Evolutionary conservation across 768 basidiomycete species (phyloP).

Genomic region (Boletus tylopilopsis): DNA sequence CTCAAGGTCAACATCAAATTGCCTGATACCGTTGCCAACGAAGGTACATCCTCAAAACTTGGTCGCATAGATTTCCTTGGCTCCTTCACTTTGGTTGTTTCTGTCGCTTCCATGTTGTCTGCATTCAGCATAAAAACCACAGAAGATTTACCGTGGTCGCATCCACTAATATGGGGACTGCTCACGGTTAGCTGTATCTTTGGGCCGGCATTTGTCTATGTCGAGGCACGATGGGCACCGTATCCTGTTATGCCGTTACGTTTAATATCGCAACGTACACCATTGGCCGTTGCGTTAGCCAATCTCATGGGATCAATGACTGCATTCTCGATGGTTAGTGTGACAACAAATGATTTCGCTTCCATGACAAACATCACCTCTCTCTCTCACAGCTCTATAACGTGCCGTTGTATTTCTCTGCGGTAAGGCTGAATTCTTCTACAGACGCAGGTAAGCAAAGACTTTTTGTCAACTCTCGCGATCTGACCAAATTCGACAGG

Average conservation of each 20-base stretch:
- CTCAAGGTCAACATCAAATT: constrained; percentile 77
- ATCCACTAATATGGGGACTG: constrained; percentile 68
- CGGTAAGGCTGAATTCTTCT: constrained; percentile 67
- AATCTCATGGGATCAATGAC: constrained; percentile 77
- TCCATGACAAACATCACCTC: constrained; percentile 1
- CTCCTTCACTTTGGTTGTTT: constrained; percentile 70
- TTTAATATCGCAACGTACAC: constrained; percentile 73
- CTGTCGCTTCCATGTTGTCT: constrained; percentile 67
- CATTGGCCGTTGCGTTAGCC: constrained; percentile 72
- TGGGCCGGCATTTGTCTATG: constrained; percentile 60
- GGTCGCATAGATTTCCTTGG: constrained; percentile 83
- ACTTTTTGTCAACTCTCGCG: not conserved
- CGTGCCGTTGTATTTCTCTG: constrained; percentile 84
- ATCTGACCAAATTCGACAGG: constrained; percentile 41
- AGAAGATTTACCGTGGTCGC: constrained; percentile 73
- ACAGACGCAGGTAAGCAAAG: constrained; percentile 60
- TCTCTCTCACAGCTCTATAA: constrained; percentile 64
- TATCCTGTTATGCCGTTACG: constrained; percentile 91
- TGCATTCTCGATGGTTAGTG: constrained; percentile 72
- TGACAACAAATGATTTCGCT: not conserved
- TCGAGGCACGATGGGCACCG: constrained; percentile 73
- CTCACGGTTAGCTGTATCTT: constrained; percentile 55
- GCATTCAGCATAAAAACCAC: constrained; percentile 76
- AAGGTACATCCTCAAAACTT: constrained; percentile 58
- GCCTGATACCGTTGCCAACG: constrained; percentile 61